These are phyloP conservation scores for Perkinsus chesapeaki DNA, from an alignment of 169 alveolate genomes.

Conservation along the genomic window DNA sequence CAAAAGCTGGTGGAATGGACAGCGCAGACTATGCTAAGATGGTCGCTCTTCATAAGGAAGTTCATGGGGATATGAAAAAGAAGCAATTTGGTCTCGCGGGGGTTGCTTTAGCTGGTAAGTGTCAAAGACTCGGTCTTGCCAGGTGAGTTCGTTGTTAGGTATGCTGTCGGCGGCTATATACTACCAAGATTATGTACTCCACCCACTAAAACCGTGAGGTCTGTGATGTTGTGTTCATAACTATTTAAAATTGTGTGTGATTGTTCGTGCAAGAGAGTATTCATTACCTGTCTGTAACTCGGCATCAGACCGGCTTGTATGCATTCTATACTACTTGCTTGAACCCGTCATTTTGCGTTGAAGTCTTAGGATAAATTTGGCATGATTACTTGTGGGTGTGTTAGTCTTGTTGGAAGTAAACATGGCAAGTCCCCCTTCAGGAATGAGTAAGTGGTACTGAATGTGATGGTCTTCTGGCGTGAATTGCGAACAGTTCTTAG, in stretches of 20 bases:
- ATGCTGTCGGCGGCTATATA: neutral
- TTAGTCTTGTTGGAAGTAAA: neutral
- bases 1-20: neutral
- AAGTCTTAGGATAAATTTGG: neutral
- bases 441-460: neutral
- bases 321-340: neutral
- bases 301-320: neutral
- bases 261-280: neutral
- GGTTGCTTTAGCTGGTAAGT: neutral
- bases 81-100: neutral
- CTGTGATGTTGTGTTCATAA: neutral
- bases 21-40: neutral
- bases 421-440: neutral
- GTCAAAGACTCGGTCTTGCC: too few relatives aligned
- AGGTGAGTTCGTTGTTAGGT: neutral
- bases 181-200: neutral
- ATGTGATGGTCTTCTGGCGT: too few relatives aligned
- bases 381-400: neutral
- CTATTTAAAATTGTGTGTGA: neutral
- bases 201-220: neutral
- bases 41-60: neutral
- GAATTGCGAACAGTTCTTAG: too few relatives aligned
- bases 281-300: too few relatives aligned
- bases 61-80: neutral
- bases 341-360: neutral